Conservation (phyloP, 169 alveolate species). For the Sarcocystis neurona region DNA sequence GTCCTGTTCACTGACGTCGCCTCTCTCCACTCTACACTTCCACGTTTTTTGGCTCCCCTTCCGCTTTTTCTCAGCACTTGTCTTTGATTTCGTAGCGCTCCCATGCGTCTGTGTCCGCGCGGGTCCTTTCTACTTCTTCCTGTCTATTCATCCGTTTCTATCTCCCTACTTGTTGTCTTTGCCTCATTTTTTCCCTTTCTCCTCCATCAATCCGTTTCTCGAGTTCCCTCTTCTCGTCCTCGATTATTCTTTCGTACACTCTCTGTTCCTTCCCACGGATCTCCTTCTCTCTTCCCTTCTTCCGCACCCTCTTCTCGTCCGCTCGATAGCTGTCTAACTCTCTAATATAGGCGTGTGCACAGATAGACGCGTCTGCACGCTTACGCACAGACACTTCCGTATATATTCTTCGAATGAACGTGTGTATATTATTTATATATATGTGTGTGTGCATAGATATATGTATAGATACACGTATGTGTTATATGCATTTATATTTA, state of each 20-base stretch:
- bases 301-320: not conserved
- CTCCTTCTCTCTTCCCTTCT: not conserved
- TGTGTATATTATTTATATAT: constrained; percentile 1
- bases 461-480: too few species aligned
- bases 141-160: not conserved
- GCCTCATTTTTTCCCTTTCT: not conserved
- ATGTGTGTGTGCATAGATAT: too few species aligned
- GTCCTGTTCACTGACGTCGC: too few species aligned
- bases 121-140: not conserved
- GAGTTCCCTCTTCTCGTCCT: not conserved
- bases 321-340: not conserved
- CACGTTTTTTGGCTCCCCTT: not conserved
- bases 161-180: too few species aligned
- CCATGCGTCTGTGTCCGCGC: not conserved
- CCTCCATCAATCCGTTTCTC: not conserved
- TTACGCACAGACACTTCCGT: not conserved
- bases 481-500: too few species aligned
- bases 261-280: not conserved
- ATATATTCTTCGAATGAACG: not conserved
- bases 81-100: not conserved
- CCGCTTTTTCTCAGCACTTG: not conserved
- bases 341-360: not conserved
- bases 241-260: not conserved
- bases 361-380: not conserved
- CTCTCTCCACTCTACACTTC: too few species aligned